Evolutionary conservation across 495 filamentous ascomycete species (phyloP).

Genomic region (Neurospora sp.): DNA sequence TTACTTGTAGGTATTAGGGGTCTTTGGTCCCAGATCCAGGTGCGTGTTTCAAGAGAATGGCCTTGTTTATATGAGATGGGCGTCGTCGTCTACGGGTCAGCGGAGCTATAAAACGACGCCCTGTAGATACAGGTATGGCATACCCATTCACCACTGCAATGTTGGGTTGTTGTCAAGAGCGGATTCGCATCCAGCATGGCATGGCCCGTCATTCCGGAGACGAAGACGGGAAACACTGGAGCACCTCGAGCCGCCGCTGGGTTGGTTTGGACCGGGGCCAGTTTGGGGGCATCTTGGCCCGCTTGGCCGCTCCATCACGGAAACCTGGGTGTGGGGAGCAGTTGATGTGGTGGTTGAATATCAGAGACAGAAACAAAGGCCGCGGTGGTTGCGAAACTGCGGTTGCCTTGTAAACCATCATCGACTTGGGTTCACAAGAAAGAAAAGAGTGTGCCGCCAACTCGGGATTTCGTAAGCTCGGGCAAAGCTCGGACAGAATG

Average conservation of each 20-base stretch:
- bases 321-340: not conserved
- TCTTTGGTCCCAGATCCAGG: not conserved
- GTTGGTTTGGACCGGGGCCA: not conserved
- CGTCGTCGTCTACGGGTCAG: not conserved
- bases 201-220: conserved; percentile 20
- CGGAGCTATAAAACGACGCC: conserved; percentile 2
- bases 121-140: not conserved
- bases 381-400: conserved; percentile 7
- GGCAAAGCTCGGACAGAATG: conserved; percentile 6
- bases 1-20: not conserved
- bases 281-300: not conserved
- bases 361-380: not conserved
- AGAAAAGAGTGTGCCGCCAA: not conserved
- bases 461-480: not conserved
- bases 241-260: not conserved
- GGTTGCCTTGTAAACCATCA: conserved; percentile 1
- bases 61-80: not conserved
- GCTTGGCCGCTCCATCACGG: not conserved
- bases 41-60: not conserved
- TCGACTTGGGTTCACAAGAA: not conserved
- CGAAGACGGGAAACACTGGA: conserved; percentile 6
- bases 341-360: not conserved
- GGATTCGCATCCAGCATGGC: not conserved
- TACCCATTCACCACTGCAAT: not conserved
- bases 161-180: not conserved